Evolutionary conservation across 2,329 filamentous ascomycete species (phyloP), one percentile per base, ranked within the genome.

Genomic region (Colletotrichum horii): DNA sequence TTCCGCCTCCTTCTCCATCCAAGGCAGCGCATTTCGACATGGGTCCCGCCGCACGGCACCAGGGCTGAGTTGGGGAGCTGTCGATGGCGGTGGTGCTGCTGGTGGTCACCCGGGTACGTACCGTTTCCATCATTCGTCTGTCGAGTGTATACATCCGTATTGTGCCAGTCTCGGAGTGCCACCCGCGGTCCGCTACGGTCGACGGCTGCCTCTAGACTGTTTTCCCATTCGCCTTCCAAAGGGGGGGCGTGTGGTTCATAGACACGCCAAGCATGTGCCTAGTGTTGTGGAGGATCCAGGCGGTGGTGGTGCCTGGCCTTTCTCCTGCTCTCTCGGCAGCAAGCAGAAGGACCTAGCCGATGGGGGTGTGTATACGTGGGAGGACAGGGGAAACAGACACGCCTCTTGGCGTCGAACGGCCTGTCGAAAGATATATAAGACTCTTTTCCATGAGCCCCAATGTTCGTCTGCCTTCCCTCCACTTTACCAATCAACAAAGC

Each of bases 351-450:
- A 52, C 15, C 61, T 24, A 24, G 32, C 61, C n/a, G 34, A 64
- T n/a, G 61, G 28, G 24, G 73, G 71, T 8, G 66, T 62, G 56
- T 26, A 60, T 26, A 52, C 43, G n/a, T 52, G 43, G 52, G 43
- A 70, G 34, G 24, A n/a, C 19, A 34, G 24, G 62, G 56, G 55
- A 26, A 4, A 56, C 24, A 26, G 11, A 56, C 43, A 64, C 56
- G 26, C 55, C 15, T 62, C 65, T 70, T 70, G 67, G 67, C 67
- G 56, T 38, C 64, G 19, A 55, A 76, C 52, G 58, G 26, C 36
- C 64, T 55, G 38, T 36, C 48, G 38, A 65, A 22, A 36, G 36
- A 74, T 76, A 76, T 76, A 76, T 76, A 75, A 76, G 66, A 74
- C 74, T 62, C 71, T 67, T 58, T 64, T 66, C 66, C 61, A 28